Base-by-base conservation (phyloP, 805 yeast species). In the Candida cerambycidarum region DNA sequence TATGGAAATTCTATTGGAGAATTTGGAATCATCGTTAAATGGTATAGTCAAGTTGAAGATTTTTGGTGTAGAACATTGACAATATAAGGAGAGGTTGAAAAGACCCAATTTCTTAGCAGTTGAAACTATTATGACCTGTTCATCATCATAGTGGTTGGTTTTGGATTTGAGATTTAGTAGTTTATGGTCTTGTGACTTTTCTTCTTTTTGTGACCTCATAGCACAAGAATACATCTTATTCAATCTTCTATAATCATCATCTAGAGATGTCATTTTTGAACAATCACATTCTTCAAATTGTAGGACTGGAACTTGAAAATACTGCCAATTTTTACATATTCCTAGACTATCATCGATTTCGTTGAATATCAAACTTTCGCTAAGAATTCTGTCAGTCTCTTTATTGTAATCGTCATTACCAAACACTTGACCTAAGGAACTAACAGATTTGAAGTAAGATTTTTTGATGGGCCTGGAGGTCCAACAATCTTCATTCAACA, bases 401-500 rank as follows among this genome's bases (percentile, higher is more conserved):
- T 75, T 72, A 24, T 65, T 58, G 1, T 64, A 43, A 45, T 55
- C 51, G 3, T 58, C 55, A 42, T 80, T 78, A 2, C 83, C 84
- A 2, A 71, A 63, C 39, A 79, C 62, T 10, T 72, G 73, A n/a
- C 61, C 54, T 2, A 80, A 46, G 4, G 76, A 67, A 28, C 61
- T 56, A 5, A 82, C 87, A n/a, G 62, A 61, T 43, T 70, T 66
- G 61, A 83, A 82, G 42, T 57, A 66, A 4, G 49, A 49, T 1
- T 64, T 56, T 15, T 61, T 57, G 1, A 81, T 55, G 9, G 65
- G 66, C 37, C 62, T 65, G 5, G 71, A 59, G 0, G 83, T 71
- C 87, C 88, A 82, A 23, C 73, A 78, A 43, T 71, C 75, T 35
- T 76, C 81, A 7, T 61, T 61, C 18, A 78, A 41, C 9, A 67